These are phyloP conservation scores for Xerocomus spinulosus DNA, from an alignment of 768 basidiomycete species.

Conservation along the genomic window DNA sequence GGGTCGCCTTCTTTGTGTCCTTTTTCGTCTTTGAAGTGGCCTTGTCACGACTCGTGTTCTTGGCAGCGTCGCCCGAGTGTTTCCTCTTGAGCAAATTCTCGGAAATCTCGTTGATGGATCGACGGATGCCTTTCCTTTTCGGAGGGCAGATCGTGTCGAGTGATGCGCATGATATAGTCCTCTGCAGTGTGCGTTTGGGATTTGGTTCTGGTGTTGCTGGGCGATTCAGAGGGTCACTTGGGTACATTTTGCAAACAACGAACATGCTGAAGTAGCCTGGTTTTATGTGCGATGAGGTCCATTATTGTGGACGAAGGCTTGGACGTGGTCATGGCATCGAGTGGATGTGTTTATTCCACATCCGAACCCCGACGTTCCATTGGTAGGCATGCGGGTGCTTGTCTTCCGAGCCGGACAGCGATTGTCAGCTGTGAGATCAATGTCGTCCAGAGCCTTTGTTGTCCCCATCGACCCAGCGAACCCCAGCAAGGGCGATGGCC, in stretches of 20 bases:
- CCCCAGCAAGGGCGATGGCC: conserved; percentile 25
- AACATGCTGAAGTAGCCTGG: too few relatives aligned
- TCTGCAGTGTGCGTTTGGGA: conserved; percentile 8
- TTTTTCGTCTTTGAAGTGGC: not conserved
- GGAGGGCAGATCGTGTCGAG: conserved; percentile 13
- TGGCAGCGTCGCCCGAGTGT: not conserved
- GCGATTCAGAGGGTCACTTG: too few relatives aligned
- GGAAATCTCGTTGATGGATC: conserved; percentile 11
- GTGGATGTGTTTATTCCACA: too few relatives aligned
- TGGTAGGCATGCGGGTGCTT: conserved; percentile 19
- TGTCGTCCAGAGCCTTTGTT: conserved; percentile 55
- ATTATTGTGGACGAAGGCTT: not conserved
- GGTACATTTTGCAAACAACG: conserved; percentile 5
- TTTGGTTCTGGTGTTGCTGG: conserved; percentile 3
- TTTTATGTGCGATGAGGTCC: not conserved
- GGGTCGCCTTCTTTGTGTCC: not conserved
- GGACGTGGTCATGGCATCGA: too few relatives aligned
- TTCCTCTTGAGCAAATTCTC: conserved; percentile 8
- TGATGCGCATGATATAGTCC: conserved; percentile 17
- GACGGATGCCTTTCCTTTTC: conserved; percentile 6
- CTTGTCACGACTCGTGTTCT: not conserved
- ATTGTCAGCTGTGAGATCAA: conserved; percentile 31
- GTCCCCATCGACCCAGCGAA: conserved; percentile 52
- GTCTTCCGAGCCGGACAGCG: conserved; percentile 13
- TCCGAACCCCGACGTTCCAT: conserved; percentile 27